phyloP scores from a whole-genome alignment of 768 basidiomycete genomes.

The Tephrocybe sp. region DNA sequence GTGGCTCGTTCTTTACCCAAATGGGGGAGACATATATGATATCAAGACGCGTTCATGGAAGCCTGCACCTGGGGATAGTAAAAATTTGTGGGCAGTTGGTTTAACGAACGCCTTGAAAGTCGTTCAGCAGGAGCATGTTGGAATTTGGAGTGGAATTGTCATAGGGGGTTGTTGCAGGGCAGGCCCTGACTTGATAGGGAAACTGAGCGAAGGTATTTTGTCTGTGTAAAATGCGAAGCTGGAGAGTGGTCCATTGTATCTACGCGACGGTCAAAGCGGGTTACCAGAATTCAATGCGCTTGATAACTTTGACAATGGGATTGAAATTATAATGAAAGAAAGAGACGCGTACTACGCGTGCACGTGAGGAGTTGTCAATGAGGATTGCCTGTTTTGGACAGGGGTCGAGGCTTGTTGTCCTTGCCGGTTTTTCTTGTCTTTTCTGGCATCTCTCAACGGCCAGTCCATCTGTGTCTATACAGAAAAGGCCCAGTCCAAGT shows the following conservation, averaged over 20 bases:
- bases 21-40: slow-evolving; percentile 61
- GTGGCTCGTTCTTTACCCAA: slow-evolving; percentile 71
- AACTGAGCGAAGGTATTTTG: no score
- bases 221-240: no score
- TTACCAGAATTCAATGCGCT: neutral
- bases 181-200: slow-evolving; percentile 48
- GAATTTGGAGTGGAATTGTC: slow-evolving; percentile 49
- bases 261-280: neutral
- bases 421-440: slow-evolving; percentile 2
- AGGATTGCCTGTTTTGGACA: slow-evolving; percentile 2
- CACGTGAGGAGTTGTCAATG: slow-evolving; percentile 6
- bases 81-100: slow-evolving; percentile 33
- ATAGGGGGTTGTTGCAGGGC: slow-evolving; percentile 73
- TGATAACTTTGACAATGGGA: neutral
- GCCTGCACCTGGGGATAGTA: slow-evolving; percentile 13
- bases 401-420: neutral
- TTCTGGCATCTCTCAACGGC: slow-evolving; percentile 1
- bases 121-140: slow-evolving; percentile 10
- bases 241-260: neutral
- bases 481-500: neutral
- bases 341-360: slow-evolving; percentile 8
- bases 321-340: neutral
- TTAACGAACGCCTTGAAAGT: slow-evolving; percentile 24
- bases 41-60: slow-evolving; percentile 43
- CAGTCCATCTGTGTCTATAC: neutral